phyloP scores from a whole-genome alignment of 1,139 yeast species.

The Lodderomyces orthopsilosis region DNA sequence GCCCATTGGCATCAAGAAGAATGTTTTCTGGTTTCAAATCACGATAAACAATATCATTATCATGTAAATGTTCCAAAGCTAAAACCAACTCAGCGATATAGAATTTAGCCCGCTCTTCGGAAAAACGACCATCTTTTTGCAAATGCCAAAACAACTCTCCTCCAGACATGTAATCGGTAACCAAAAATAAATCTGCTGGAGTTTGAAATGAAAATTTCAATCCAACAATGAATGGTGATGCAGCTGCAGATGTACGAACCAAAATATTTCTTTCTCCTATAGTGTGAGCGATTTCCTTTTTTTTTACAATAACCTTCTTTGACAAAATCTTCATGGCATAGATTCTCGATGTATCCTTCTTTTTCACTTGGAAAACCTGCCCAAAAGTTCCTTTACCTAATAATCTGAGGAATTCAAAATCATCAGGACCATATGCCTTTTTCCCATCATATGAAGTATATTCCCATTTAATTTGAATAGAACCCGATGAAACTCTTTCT shows the following conservation, averaged over 20 bases:
- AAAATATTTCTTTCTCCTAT: conserved; percentile 94
- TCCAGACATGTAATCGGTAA: conserved; percentile 97
- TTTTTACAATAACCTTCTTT: conserved; percentile 90
- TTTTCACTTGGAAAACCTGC: conserved; percentile 92
- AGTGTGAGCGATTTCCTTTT: conserved; percentile 96
- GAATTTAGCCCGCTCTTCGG: conserved; percentile 91
- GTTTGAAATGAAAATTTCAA: conserved; percentile 95
- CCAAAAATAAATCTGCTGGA: conserved; percentile 83
- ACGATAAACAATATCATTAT: conserved; percentile 89
- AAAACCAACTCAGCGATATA: conserved; percentile 92
- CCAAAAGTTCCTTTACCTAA: conserved; percentile 98
- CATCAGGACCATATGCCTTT: conserved; percentile 86
- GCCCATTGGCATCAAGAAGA: conserved; percentile 92
- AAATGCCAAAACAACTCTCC: conserved; percentile 98
- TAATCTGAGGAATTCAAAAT: conserved; percentile 84
- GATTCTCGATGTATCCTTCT: conserved; percentile 81
- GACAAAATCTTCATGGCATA: conserved; percentile 97
- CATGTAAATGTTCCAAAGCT: conserved; percentile 89
- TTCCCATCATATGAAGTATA: conserved; percentile 67
- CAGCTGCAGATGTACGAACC: conserved; percentile 81
- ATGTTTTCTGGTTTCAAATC: conserved; percentile 95
- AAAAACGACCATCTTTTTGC: conserved; percentile 91
- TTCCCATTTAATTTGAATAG: conserved; percentile 70
- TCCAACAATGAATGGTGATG: conserved; percentile 89
- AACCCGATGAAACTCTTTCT: conserved; percentile 68